A percentile compares a stretch with the other conserved stretches of the same genome.
Conservation (phyloP, 345 rosid genomes). For the Eutrema yunnanense region DNA sequence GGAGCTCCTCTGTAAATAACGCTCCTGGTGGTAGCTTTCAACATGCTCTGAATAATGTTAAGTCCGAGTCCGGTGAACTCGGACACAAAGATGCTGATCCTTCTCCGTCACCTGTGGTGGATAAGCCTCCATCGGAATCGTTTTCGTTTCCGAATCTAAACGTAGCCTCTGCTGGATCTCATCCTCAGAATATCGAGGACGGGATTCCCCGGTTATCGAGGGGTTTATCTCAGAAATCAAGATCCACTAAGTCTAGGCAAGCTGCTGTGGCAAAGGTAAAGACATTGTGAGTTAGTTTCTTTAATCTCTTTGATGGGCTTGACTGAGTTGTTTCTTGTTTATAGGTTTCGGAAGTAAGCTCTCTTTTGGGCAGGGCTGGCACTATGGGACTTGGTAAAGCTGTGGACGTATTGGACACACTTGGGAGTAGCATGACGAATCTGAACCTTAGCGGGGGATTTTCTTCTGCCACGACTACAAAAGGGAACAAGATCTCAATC, state of each 20-base stretch:
- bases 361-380: constrained; percentile 84
- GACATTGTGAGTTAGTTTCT: neutral
- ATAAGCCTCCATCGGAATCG: constrained; percentile 42
- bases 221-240: constrained; percentile 56
- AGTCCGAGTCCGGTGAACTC: constrained; percentile 44
- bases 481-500: constrained; percentile 75
- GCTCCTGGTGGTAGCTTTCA: constrained; percentile 84
- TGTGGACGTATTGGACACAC: constrained; percentile 84
- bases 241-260: constrained; percentile 77
- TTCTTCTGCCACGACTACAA: constrained; percentile 67
- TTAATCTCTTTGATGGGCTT: neutral
- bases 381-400: constrained; percentile 85
- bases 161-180: constrained; percentile 30
- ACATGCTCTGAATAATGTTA: constrained; percentile 31
- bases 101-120: constrained; percentile 34
- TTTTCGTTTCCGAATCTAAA: constrained; percentile 47
- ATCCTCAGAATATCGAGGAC: constrained; percentile 48
- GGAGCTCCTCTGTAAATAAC: constrained; percentile 87
- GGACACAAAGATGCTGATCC: constrained; percentile 35
- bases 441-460: constrained; percentile 61
- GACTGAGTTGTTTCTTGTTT: constrained; percentile 11
- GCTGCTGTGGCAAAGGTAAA: constrained; percentile 80
- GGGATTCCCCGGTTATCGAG: constrained; percentile 77
- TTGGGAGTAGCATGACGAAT: constrained; percentile 94
- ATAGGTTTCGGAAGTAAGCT: constrained; percentile 90